Conservation (phyloP, 768 basidiomycete species). For the Lactarius trivialis region DNA sequence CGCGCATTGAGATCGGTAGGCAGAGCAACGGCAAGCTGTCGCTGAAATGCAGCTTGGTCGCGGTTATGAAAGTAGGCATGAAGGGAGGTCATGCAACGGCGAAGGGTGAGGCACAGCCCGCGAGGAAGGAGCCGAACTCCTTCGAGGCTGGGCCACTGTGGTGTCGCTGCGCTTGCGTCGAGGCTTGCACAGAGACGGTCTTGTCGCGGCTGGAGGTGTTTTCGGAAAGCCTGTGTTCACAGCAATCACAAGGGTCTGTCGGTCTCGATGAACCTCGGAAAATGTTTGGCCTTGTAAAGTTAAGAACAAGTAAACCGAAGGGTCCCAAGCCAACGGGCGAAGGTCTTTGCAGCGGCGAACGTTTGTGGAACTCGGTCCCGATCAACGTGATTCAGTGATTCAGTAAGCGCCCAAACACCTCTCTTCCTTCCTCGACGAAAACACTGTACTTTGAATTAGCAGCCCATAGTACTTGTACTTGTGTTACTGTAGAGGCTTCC, state of each 20-base stretch:
- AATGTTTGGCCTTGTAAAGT: background rate
- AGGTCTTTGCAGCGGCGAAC: too few species aligned
- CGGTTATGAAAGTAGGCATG: slow-evolving; percentile 68
- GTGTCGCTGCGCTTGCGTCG: background rate
- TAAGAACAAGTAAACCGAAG: background rate
- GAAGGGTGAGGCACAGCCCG: background rate
- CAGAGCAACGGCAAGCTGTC: slow-evolving; percentile 41
- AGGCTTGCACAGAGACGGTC: background rate
- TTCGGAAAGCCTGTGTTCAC: background rate
- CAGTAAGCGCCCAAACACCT: too few species aligned
- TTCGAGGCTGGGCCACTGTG: background rate
- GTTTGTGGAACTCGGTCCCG: too few species aligned
- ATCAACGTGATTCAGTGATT: background rate
- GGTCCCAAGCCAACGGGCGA: background rate
- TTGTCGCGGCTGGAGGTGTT: background rate
- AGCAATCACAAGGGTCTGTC: background rate
- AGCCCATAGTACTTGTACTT: too few species aligned
- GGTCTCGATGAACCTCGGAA: background rate
- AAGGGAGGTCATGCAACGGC: slow-evolving; percentile 64
- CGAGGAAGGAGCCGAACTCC: slow-evolving; percentile 1
- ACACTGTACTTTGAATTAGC: too few species aligned
- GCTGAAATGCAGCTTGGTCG: slow-evolving; percentile 71
- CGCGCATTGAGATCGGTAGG: slow-evolving; percentile 59
- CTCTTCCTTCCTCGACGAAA: too few species aligned
- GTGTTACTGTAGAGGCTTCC: too few species aligned